These are phyloP conservation scores for Jasminum sambac DNA, from an alignment of 257 asterid species.

Conservation along the genomic window DNA sequence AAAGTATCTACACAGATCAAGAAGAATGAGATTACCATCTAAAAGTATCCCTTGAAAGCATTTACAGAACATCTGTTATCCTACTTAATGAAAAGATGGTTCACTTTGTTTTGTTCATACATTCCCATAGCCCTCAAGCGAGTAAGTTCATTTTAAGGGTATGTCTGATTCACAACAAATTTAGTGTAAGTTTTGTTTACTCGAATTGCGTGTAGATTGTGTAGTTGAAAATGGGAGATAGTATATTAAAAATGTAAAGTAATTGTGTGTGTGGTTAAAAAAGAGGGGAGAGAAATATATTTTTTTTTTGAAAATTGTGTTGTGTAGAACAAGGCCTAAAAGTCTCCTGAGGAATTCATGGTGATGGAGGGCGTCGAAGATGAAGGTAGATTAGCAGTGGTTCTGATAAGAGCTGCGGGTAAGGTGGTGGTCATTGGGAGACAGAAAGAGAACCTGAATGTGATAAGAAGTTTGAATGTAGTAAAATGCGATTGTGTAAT, in stretches of 20 bases:
- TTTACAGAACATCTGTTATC: constrained; percentile 1
- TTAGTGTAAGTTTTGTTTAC: no score
- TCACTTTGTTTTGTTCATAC: neutral
- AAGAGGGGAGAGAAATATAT: no score
- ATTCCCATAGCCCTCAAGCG: neutral
- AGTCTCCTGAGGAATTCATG: neutral
- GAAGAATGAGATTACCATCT: constrained; percentile 24
- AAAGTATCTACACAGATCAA: constrained; percentile 61
- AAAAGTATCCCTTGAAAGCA: constrained; percentile 16
- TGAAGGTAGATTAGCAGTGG: neutral
- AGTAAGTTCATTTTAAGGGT: no score
- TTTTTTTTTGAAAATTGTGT: no score
- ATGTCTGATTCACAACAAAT: no score
- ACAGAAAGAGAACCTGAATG: neutral
- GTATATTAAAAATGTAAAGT: no score
- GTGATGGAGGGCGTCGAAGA: neutral
- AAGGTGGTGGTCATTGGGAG: neutral
- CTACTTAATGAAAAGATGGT: neutral
- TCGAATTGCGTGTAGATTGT: no score
- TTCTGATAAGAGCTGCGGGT: neutral
- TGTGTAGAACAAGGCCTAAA: no score
- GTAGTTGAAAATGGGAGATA: no score
- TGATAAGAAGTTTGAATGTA: neutral
- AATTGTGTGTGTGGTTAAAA: no score
- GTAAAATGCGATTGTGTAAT: neutral